Base-by-base conservation (phyloP, 495 filamentous ascomycete species). In the Aspergillus asperescens region DNA sequence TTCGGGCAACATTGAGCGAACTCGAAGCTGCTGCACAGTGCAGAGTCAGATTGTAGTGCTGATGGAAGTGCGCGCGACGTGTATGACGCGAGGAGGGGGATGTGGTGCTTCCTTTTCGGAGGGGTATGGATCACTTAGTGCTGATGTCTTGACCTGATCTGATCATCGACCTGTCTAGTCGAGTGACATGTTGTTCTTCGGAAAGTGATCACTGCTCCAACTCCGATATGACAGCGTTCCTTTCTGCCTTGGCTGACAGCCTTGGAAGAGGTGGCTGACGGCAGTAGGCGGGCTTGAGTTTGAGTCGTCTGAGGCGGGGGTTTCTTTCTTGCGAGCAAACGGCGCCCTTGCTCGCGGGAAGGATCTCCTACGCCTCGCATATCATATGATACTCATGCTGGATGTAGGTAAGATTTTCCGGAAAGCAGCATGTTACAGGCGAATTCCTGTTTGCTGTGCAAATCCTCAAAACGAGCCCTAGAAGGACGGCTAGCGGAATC, bases 1-100 rank as follows among this genome's bases (percentile, higher is more conserved):
- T 38, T 52, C 34, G 27, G 46, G 46, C 31, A 49, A 49, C 32
- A 39, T 27, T 12, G 34, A 49, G 31, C 46, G 46, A 49, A 39
- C 43, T 28, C 1, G 28, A 34, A 15, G 28, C 20, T 15, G 22
- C 8, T 42, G 39, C 39, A 42, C 16, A 13, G 23, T 43, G 16
- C n/a, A 12, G 15, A 35, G 32, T 35, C 4, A 28, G 25, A 28
- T 9, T 28, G 25, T 35, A 35, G 32, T 35, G 32, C 32, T 35
- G 32, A 35, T 35, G 25, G 22, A 28, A 19, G 25, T 18, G 27
- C 7, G n/a, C 8, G 46, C 46, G 46, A 38, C 24, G 24, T 49
- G 46, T 27, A 49, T 49, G 46, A 49, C 46, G 44, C 35, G 44
- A 47, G 44, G 29, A 38, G 22, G 22, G 16, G 7, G 43, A 8